Percentiles rank a stretch among this genome's conserved stretches.
phyloP scores from a whole-genome alignment of 164 flowering plant species.

The Tinospora cordifolia region DNA sequence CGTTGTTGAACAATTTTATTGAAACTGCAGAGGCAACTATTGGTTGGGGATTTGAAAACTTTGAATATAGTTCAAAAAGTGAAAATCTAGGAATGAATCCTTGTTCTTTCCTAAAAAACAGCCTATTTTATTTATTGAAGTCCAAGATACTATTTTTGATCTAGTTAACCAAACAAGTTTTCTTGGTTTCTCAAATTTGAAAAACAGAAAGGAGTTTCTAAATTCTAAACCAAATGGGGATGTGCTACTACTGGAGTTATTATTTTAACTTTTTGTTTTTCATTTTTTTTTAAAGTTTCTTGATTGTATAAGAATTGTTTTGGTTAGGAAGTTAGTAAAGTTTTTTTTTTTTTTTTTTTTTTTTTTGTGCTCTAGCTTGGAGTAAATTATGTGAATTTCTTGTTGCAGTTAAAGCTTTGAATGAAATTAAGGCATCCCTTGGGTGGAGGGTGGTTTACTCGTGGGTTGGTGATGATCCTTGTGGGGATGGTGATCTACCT shows the following conservation, averaged over 20 bases:
- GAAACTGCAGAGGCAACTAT: background rate
- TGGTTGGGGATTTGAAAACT: too few species aligned
- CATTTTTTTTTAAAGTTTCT: background rate
- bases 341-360: too few species aligned
- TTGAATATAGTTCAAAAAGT: too few species aligned
- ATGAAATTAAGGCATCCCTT: constrained; percentile 88
- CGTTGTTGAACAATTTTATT: background rate
- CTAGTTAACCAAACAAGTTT: too few species aligned
- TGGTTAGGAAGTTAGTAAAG: background rate
- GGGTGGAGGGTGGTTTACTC: constrained; percentile 98
- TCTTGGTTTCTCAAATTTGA: too few species aligned
- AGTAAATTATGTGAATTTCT: background rate
- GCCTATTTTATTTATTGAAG: too few species aligned
- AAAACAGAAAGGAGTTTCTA: too few species aligned
- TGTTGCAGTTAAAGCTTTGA: constrained; percentile 77
- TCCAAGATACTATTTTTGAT: too few species aligned
- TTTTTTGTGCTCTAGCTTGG: too few species aligned
- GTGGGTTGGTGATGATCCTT: constrained; percentile 98
- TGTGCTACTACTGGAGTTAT: background rate
- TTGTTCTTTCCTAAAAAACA: too few species aligned
- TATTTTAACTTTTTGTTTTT: background rate
- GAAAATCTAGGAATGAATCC: too few species aligned
- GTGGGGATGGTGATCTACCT: constrained; percentile 93
- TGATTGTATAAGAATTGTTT: background rate
- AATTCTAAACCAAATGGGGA: too few species aligned